Evolutionary conservation across 2,329 filamentous ascomycete species (phyloP), one percentile per base, ranked within the genome.

Genomic region (Karstenula rhodostoma): DNA sequence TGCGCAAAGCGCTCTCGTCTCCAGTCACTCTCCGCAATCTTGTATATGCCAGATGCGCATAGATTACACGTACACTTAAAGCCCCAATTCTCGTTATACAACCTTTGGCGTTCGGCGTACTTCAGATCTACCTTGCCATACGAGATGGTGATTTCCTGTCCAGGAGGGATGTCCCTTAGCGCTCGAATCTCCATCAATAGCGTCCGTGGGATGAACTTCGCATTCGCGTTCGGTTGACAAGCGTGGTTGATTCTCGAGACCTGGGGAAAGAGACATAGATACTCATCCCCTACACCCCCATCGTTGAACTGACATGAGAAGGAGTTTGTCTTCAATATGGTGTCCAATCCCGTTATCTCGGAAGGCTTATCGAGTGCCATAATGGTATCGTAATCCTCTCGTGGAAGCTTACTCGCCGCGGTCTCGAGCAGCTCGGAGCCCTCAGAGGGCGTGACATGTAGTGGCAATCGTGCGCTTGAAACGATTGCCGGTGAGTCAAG

Each of bases 171-270:
- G 33, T 69, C 61, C 12, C 57, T 58, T 8, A 67, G 57, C 8
- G 70, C 65, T 52, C 65, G 67, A 51, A 72, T 59, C 40, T 69
- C 66, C 68, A 70, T 70, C 25, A 64, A 40, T 35, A 71, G 43
- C 6, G 60, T 65, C 47, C 43, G 50, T 6, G 65, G 66, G 22
- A 69, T 60, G 47, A 71, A 70, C 27, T 67, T 57, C 32, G 67
- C 67, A 58, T 69, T 64, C 19, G 69, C 64, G 25, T 71, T 72
- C 1, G 69, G 67, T 9, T 57, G 61, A 29, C 69, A 72, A 10
- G 68, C 68, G 40, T 72, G 69, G 22, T 72, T 72, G 52, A 72
- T 70, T 2, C 69, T 59, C 43, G 67, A 60, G 1, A 72, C 66
- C 13, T 58, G 58, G 2, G 69, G 67, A 46, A 70, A 72, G 8